A percentile compares a stretch with the other conserved stretches of the same genome.
phyloP scores from a whole-genome alignment of 169 alveolate genomes.

The Cryptosporidium meleagridis region DNA sequence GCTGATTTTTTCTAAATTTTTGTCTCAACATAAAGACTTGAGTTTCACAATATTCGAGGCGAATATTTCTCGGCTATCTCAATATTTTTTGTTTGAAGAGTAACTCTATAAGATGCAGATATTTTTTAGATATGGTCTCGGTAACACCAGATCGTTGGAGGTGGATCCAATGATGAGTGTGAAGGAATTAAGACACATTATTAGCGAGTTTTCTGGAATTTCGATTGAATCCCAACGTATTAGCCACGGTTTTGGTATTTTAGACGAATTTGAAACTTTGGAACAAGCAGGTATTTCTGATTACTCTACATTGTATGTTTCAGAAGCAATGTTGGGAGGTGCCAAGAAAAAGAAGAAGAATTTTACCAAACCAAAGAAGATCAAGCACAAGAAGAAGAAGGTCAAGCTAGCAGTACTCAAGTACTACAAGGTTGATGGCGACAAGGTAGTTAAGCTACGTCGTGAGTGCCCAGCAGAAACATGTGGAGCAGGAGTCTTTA shows the following conservation, averaged over 20 bases:
- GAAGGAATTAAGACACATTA: constrained; percentile 30
- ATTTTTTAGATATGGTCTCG: constrained; percentile 38
- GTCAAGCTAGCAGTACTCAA: constrained; percentile 96
- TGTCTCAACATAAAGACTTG: constrained; percentile 2
- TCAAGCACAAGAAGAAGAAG: constrained; percentile 98
- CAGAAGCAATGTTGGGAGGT: constrained; percentile 84
- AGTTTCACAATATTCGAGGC: background rate
- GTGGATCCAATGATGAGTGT: constrained; percentile 54
- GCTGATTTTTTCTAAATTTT: background rate
- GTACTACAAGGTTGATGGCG: constrained; percentile 96
- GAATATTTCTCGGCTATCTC: background rate
- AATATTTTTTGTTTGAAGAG: background rate
- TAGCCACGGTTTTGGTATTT: constrained; percentile 23
- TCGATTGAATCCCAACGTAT: constrained; percentile 15
- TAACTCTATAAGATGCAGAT: constrained; percentile 33
- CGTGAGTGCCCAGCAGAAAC: constrained; percentile 93
- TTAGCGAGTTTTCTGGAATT: constrained; percentile 36
- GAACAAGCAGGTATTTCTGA: constrained; percentile 57
- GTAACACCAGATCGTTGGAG: constrained; percentile 46
- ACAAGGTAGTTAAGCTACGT: constrained; percentile 93
- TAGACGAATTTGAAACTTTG: constrained; percentile 10
- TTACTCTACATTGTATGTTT: constrained; percentile 31
- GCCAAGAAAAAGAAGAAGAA: constrained; percentile 94
- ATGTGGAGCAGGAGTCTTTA: constrained; percentile 98
- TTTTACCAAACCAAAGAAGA: constrained; percentile 93